These are phyloP conservation scores for Psilocybe sp. DNA, from an alignment of 768 basidiomycete genomes.

Conservation along the genomic window DNA sequence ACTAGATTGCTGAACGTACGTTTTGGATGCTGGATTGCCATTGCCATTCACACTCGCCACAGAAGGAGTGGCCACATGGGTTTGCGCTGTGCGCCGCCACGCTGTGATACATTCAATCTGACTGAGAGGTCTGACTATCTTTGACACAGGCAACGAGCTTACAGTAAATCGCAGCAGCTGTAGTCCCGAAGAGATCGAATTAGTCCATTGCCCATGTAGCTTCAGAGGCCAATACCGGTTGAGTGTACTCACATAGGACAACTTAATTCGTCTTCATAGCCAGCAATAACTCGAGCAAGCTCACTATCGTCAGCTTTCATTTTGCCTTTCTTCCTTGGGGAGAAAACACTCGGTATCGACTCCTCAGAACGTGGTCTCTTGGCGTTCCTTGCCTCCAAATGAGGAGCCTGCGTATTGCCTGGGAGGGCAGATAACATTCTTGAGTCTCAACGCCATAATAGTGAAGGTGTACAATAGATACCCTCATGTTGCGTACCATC, in stretches of 20 bases:
- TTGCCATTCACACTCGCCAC: conserved; percentile 61
- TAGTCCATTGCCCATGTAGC: no score
- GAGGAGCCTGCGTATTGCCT: no score
- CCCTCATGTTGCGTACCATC: no score
- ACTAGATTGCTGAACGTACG: conserved; percentile 28
- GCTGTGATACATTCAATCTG: conserved; percentile 28
- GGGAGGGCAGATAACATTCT: no score
- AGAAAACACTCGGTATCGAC: conserved; percentile 6
- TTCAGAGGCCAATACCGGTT: no score
- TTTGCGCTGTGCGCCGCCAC: conserved; percentile 60
- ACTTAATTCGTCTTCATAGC: conserved; percentile 61
- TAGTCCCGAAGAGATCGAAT: conserved; percentile 6
- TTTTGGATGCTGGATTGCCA: conserved; percentile 49
- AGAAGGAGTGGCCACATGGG: conserved; percentile 74
- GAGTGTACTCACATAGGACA: conserved; percentile 64
- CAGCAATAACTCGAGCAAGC: conserved; percentile 31
- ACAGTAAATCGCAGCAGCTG: conserved; percentile 76
- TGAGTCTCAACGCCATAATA: no score
- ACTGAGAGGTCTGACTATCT: not conserved
- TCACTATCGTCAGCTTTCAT: conserved; percentile 25
- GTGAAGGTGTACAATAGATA: no score
- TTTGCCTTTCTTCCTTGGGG: conserved; percentile 40
- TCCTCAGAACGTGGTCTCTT: conserved; percentile 15
- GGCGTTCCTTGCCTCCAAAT: not conserved
- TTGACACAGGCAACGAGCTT: conserved; percentile 22